Evolutionary conservation across 1,139 yeast genomes (phyloP), one percentile per base, ranked within the genome.

Genomic region (Spathaspora sp.): DNA sequence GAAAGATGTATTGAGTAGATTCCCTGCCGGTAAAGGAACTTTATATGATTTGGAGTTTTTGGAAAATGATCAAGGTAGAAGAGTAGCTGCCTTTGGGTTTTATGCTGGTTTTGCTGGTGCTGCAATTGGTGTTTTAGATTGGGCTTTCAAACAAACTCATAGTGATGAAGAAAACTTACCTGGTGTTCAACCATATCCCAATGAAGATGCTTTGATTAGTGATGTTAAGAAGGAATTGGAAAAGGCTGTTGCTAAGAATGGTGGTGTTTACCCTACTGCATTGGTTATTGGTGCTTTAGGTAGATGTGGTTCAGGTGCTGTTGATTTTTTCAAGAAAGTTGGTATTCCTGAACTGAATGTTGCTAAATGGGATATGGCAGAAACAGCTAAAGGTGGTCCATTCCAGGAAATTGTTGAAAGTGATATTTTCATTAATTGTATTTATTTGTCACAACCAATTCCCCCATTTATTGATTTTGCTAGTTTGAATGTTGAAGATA

Each of bases 71-170:
- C 84, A 82, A 63, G 98, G 98, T 33, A 87, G 98, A 76, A 86
- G 99, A 71, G 99, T 95, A 37, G 99, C 99, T 42, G 99, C 99
- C 11, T 93, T 93, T 64, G 99, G 99, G 15, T 95, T 82, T 75
- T 93, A 93, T 66, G 99, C 99, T 42, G 99, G 99, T 20, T 93
- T 95, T 64, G 99, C 98, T 11, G 99, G 99, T 61, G 98, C 99
- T 42, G 99, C 99, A 26, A 72, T 93, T 47, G 99, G 99, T 60
- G 78, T 91, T 45, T 82, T 82, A 63, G 96, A 90, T 67, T 93
- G 98, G 97, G 88, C 95, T 42, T 87, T 86, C 74, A 90, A 91
- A 71, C 93, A 87, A 65, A 70, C 83, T 26, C 84, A 87, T 61
- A 51, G 85, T 8, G 84, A 81, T 59, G 57, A 65, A 40, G 81